These are phyloP conservation scores for Solanum hybrid DNA, from an alignment of 305 asterid species.

Conservation along the genomic window DNA sequence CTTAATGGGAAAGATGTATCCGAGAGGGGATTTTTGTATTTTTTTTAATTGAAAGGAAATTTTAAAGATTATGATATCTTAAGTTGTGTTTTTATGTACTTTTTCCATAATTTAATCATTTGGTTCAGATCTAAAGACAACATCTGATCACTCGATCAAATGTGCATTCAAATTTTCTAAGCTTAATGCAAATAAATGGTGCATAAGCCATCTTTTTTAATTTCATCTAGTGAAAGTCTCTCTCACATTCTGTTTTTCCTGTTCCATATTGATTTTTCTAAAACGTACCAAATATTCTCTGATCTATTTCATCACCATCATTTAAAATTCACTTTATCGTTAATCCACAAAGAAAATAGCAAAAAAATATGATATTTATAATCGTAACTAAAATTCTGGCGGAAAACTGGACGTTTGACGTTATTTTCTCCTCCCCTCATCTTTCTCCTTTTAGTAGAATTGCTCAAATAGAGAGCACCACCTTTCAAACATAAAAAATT, in stretches of 20 bases:
- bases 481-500: not conserved
- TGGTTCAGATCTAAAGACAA: too few relatives aligned
- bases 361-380: not conserved
- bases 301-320: not conserved
- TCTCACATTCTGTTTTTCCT: not conserved
- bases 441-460: not conserved
- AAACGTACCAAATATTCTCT: not conserved
- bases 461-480: too few relatives aligned
- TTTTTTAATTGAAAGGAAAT: too few relatives aligned
- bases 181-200: not conserved
- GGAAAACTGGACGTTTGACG: too few relatives aligned
- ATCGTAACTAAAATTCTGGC: not conserved
- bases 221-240: not conserved
- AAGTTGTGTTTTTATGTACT: too few relatives aligned
- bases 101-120: too few relatives aligned
- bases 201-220: not conserved
- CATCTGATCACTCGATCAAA: not conserved
- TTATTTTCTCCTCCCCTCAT: not conserved
- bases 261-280: too few relatives aligned
- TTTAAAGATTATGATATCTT: too few relatives aligned
- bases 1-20: too few relatives aligned
- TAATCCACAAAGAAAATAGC: too few relatives aligned
- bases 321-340: not conserved
- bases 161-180: not conserved
- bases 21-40: too few relatives aligned